Evolutionary conservation across 148 eudicot genomes (phyloP).

Genomic region (Nepenthes gracilis): DNA sequence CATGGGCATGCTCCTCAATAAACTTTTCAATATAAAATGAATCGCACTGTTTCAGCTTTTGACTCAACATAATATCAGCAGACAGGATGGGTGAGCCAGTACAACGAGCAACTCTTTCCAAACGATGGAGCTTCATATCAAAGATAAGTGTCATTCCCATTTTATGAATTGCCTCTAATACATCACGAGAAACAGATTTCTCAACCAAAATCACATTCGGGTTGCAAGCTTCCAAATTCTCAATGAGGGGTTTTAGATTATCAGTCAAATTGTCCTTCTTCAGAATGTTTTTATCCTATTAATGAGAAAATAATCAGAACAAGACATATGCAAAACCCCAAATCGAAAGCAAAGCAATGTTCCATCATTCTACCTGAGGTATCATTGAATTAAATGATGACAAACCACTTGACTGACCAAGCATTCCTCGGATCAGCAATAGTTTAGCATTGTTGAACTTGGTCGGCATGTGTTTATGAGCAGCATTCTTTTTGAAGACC

Average conservation of each 20-base stretch:
- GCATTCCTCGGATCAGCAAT: constrained; percentile 65
- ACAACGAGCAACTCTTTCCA: constrained; percentile 85
- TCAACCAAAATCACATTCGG: constrained; percentile 88
- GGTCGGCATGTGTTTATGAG: constrained; percentile 93
- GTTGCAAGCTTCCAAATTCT: constrained; percentile 40
- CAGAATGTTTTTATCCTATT: constrained; percentile 41
- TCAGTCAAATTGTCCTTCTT: constrained; percentile 7
- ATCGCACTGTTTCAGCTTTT: constrained; percentile 61
- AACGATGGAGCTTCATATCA: constrained; percentile 89
- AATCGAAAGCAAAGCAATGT: not conserved
- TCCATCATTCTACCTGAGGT: constrained; percentile 33
- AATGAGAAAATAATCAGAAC: constrained; percentile 11
- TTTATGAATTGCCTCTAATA: constrained; percentile 60
- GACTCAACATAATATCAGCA: constrained; percentile 31
- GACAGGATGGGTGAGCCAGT: constrained; percentile 74
- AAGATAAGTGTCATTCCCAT: constrained; percentile 68
- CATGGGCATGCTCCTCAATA: constrained; percentile 61
- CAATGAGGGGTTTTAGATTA: constrained; percentile 23
- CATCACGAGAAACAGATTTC: constrained; percentile 77
- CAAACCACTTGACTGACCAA: constrained; percentile 60
- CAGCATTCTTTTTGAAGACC: constrained; percentile 96
- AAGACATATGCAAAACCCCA: constrained; percentile 1
- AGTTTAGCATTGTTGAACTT: constrained; percentile 61
- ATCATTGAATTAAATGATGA: constrained; percentile 74
- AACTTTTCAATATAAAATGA: constrained; percentile 62